Base-by-base conservation (phyloP, 371 early-diverging fungal genomes). In the Haplosporangium sp. region DNA sequence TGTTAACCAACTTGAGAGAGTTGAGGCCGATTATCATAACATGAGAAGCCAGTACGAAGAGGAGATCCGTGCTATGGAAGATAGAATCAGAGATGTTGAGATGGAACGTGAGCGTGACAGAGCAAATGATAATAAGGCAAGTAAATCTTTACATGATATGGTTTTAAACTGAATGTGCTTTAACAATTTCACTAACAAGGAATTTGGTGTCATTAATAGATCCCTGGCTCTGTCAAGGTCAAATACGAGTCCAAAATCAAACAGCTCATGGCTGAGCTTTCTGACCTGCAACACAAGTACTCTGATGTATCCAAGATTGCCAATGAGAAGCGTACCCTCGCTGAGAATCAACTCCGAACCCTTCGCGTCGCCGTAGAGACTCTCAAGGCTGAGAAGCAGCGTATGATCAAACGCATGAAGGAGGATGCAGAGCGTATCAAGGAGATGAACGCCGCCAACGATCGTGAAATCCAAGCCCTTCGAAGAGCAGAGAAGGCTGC, bases 371-470 rank as follows among this genome's bases (percentile, higher is more conserved):
- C 89, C 50, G 87, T 92, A 1, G 92, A 92, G 67, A 88, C 89
- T 0, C 86, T 91, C 64, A 91, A 90, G 74, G 85, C 87, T 6
- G 96, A 96, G 81, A 95, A 95, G 85, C 84, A 91, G 53, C 88
- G 91, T 4, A 92, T 94, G 92, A 79, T 94, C 71, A 93, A 92
- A 68, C 90, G 94, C 19, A 92, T 94, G 88, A 92, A 92, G 73
- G 91, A 90, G 61, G 94, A 94, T 69, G 87, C 90, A 0, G 89
- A 92, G 65, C 85, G 88, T 13, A 89, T 90, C 34, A 88, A 93
- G 53, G 93, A 92, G 42, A 86, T 91, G 71, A 87, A 90, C 66
- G 87, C 89, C 5, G 75, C 85, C 10, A 92, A 91, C 61, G 91
- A 93, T 71, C 86, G 92, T 20, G 91, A 93, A 72, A 92, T 96